A percentile compares a stretch with the other conserved stretches of the same genome.
Evolutionary conservation across 2,329 filamentous ascomycete genomes (phyloP).

Genomic region (Nemania sp.): DNA sequence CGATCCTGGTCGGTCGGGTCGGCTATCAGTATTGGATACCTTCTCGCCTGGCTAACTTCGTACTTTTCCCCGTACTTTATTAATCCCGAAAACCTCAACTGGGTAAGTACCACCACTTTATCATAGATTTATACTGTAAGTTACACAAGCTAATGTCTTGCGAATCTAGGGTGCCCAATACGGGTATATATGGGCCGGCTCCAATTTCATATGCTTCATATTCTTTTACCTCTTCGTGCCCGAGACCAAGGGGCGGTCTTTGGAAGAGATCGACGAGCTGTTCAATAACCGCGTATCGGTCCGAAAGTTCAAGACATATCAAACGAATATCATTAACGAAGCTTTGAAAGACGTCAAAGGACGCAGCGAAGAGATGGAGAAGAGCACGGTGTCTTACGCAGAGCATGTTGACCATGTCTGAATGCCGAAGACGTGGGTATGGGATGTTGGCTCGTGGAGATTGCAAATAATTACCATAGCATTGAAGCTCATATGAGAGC

Average conservation of each 20-base stretch:
- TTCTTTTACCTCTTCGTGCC: constrained; percentile 38
- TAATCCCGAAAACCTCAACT: constrained; percentile 37
- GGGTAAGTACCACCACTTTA: constrained; percentile 27
- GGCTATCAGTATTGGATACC: constrained; percentile 51
- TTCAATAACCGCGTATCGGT: constrained; percentile 37
- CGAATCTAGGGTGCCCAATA: constrained; percentile 45
- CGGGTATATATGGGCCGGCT: constrained; percentile 47
- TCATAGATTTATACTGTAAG: too few species aligned
- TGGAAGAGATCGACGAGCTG: constrained; percentile 40
- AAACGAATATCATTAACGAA: constrained; percentile 33
- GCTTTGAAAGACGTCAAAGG: constrained; percentile 32
- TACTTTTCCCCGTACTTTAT: constrained; percentile 40
- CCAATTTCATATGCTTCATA: constrained; percentile 35
- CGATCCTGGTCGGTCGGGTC: constrained; percentile 53
- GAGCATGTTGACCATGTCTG: constrained; percentile 26
- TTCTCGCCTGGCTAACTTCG: constrained; percentile 46
- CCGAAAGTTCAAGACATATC: constrained; percentile 33
- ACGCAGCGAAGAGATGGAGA: constrained; percentile 11
- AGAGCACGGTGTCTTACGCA: constrained; percentile 5
- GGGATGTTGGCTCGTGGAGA: too few species aligned
- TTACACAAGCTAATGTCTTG: not conserved
- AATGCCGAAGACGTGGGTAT: not conserved
- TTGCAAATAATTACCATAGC: too few species aligned
- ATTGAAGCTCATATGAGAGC: too few species aligned
- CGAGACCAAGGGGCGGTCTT: constrained; percentile 36